Percentiles rank a stretch among this genome's conserved stretches.
Evolutionary conservation across 169 alveolate species (phyloP).

Genomic region (Plasmodium gaboni): DNA sequence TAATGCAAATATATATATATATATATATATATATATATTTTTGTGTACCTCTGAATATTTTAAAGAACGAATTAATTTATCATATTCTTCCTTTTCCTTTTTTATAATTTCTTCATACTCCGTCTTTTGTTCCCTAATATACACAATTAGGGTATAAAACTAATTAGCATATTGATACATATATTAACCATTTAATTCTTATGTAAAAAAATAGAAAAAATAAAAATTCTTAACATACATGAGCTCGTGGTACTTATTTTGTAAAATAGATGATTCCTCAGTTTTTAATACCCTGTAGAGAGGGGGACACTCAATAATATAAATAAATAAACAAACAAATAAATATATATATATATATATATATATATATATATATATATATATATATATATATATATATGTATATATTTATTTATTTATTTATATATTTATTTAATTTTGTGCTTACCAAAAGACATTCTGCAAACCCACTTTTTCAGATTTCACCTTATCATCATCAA

Average conservation of each 20-base stretch:
- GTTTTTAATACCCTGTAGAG: constrained; percentile 70
- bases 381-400: background rate
- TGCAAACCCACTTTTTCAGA: constrained; percentile 75
- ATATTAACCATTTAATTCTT: background rate
- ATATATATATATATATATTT: background rate
- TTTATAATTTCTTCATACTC: constrained; percentile 7
- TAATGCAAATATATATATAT: background rate
- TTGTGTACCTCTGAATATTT: constrained; percentile 23
- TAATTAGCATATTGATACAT: background rate
- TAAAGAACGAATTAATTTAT: constrained; percentile 17
- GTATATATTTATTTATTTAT: background rate
- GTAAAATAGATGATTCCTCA: constrained; percentile 70
- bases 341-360: too few relatives aligned
- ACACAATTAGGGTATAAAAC: too few relatives aligned
- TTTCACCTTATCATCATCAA: constrained; percentile 77
- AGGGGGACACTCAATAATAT: background rate
- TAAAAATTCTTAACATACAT: constrained; percentile 7
- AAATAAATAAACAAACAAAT: constrained; percentile 3
- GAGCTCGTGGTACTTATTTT: constrained; percentile 44
- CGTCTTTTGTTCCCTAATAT: background rate
- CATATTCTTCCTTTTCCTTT: constrained; percentile 34
- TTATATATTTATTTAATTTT: background rate
- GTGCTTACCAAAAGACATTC: constrained; percentile 75
- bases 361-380: too few relatives aligned
- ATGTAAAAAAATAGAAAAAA: background rate